Percentiles rank a stretch among this genome's conserved stretches.
phyloP scores from a whole-genome alignment of 2,329 filamentous ascomycete genomes.

The Beauveria brongniartii region DNA sequence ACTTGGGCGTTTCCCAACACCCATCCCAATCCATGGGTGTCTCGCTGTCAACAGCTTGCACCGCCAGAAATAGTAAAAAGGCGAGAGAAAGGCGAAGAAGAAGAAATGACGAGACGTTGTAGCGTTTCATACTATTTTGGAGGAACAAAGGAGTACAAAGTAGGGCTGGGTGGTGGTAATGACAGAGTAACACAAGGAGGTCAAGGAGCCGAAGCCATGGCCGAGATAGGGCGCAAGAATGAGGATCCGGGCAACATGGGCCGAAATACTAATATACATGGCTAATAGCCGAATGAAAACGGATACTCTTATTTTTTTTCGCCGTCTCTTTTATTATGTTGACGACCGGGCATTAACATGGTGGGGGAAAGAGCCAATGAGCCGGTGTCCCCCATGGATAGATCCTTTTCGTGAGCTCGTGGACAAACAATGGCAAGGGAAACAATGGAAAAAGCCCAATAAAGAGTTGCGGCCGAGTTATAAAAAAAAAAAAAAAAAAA shows the following conservation, averaged over 20 bases:
- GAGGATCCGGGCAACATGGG: slow-evolving; percentile 1
- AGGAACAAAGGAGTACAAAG: neutral
- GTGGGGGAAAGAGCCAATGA: no score
- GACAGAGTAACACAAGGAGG: neutral
- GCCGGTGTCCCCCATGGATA: no score
- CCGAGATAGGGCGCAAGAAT: neutral
- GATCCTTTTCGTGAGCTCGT: no score
- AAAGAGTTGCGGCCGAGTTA: no score
- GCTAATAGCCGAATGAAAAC: no score
- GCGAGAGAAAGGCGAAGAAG: neutral
- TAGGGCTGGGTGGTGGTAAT: neutral
- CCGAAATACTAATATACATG: neutral
- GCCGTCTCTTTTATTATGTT: no score
- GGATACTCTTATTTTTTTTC: neutral
- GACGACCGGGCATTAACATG: no score
- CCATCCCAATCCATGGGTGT: no score
- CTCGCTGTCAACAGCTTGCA: no score
- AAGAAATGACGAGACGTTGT: neutral
- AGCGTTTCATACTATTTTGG: neutral
- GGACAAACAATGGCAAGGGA: neutral
- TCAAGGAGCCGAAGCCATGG: neutral
- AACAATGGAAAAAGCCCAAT: neutral
- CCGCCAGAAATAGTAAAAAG: no score
- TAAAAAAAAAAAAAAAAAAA: neutral
- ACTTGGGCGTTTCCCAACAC: no score